Evolutionary conservation across 1,139 yeast species (phyloP).

Genomic region (Groenewaldozyma auringiensis): DNA sequence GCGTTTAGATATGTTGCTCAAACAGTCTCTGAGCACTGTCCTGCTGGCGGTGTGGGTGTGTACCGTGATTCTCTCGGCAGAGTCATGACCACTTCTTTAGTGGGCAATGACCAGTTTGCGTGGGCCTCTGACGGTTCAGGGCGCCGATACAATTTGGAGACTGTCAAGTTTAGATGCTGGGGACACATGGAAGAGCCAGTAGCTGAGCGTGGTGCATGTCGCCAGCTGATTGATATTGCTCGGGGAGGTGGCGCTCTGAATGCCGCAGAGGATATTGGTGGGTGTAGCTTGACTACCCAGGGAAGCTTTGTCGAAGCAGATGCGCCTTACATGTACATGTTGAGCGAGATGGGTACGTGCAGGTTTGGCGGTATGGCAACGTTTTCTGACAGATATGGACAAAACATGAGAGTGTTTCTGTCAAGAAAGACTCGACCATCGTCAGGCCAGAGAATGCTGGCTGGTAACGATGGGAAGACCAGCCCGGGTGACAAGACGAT

Average conservation of each 20-base stretch:
- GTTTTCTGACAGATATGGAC: background rate
- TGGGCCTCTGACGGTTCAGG: constrained; percentile 1
- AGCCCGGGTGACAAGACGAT: background rate
- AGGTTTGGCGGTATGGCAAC: constrained; percentile 3
- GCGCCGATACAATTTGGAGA: constrained; percentile 1
- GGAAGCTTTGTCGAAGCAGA: constrained; percentile 2
- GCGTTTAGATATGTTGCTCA: constrained; percentile 2
- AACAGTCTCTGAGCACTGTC: constrained; percentile 1
- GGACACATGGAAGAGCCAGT: constrained; percentile 3
- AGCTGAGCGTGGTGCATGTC: constrained; percentile 1
- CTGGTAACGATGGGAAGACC: no score
- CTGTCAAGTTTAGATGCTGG: constrained; percentile 1
- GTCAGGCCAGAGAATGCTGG: background rate
- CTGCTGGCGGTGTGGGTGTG: constrained; percentile 2
- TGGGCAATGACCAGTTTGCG: background rate
- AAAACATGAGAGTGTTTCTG: constrained; percentile 2
- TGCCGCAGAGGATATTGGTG: constrained; percentile 1
- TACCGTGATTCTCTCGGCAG: background rate
- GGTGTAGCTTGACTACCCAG: constrained; percentile 2
- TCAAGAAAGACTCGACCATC: background rate
- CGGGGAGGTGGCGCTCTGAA: background rate
- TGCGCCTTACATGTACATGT: constrained; percentile 3
- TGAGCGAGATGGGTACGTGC: constrained; percentile 1
- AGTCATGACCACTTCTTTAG: constrained; percentile 2
- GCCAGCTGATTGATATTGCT: constrained; percentile 1